Evolutionary conservation across 2,329 filamentous ascomycete species (phyloP).

Genomic region (Microcera coccophila): DNA sequence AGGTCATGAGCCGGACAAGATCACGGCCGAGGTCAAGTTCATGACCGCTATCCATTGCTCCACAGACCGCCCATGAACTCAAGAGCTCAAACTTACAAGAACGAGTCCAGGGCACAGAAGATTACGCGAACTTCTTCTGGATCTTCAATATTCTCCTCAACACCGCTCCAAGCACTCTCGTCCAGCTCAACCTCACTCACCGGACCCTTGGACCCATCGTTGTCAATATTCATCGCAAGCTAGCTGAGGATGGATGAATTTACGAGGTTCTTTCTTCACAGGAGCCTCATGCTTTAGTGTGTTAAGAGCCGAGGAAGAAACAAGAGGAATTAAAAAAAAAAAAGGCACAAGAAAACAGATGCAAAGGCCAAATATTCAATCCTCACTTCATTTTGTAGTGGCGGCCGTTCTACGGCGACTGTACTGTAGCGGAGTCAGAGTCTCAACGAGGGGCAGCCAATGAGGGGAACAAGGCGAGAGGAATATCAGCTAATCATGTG

Average conservation of each 20-base stretch:
- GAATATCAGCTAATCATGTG: neutral
- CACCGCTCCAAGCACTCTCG: slow-evolving; percentile 52
- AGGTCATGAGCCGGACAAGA: too few relatives aligned
- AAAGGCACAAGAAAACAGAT: neutral
- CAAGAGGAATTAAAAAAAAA: neutral
- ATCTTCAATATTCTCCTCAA: slow-evolving; percentile 65
- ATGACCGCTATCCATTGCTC: too few relatives aligned
- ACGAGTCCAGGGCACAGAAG: slow-evolving; percentile 81
- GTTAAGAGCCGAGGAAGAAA: neutral
- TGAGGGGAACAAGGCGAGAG: neutral
- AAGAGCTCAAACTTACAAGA: slow-evolving; percentile 39
- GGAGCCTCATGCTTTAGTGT: slow-evolving; percentile 14
- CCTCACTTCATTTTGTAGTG: neutral
- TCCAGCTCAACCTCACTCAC: slow-evolving; percentile 26
- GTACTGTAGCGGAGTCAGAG: neutral
- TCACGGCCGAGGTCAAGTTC: too few relatives aligned
- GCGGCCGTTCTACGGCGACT: neutral
- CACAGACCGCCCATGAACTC: neutral
- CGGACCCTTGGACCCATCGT: slow-evolving; percentile 9
- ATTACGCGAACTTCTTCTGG: slow-evolving; percentile 78
- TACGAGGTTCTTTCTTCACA: slow-evolving; percentile 5
- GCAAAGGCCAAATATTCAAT: too few relatives aligned
- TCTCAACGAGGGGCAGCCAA: neutral
- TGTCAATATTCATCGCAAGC: slow-evolving; percentile 12
- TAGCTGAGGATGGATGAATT: slow-evolving; percentile 6